These are phyloP conservation scores for Glycyrrhiza uralensis DNA, from an alignment of 306 rosid genomes.

Conservation along the genomic window DNA sequence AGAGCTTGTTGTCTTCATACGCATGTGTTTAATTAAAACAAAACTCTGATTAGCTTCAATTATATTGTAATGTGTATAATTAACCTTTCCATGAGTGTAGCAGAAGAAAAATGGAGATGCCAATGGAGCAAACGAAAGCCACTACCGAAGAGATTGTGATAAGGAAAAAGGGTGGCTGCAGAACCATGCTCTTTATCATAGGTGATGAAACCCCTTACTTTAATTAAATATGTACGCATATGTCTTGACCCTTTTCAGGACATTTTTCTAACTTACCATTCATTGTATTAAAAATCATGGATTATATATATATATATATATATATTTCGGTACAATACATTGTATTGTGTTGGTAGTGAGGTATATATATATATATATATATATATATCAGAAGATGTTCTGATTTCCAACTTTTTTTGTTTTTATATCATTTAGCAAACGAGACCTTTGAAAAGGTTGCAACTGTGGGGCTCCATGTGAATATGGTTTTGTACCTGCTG, in stretches of 20 bases:
- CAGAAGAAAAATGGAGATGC: slow-evolving; percentile 35
- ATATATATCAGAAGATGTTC: neutral
- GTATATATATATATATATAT: too few species aligned
- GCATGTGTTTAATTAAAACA: neutral
- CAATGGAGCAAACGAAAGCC: slow-evolving; percentile 38
- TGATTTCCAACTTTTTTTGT: neutral
- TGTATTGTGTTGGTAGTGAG: neutral
- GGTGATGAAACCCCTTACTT: slow-evolving; percentile 42
- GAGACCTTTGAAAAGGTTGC: slow-evolving; percentile 82
- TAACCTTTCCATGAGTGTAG: neutral
- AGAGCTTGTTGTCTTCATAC: slow-evolving; percentile 23
- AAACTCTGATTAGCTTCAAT: slow-evolving; percentile 11
- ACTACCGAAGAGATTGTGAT: slow-evolving; percentile 16
- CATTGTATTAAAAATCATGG: neutral
- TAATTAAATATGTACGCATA: too few species aligned
- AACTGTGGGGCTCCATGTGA: slow-evolving; percentile 56
- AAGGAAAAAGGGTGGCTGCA: slow-evolving; percentile 61
- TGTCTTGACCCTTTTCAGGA: neutral
- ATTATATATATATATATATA: too few species aligned
- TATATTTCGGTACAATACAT: neutral
- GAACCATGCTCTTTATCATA: slow-evolving; percentile 81
- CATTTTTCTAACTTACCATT: neutral
- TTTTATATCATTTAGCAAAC: slow-evolving; percentile 48
- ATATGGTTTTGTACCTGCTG: slow-evolving; percentile 60
- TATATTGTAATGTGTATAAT: neutral